Conservation (phyloP, 306 rosid genomes). For the Amphicarpaea edgeworthii region DNA sequence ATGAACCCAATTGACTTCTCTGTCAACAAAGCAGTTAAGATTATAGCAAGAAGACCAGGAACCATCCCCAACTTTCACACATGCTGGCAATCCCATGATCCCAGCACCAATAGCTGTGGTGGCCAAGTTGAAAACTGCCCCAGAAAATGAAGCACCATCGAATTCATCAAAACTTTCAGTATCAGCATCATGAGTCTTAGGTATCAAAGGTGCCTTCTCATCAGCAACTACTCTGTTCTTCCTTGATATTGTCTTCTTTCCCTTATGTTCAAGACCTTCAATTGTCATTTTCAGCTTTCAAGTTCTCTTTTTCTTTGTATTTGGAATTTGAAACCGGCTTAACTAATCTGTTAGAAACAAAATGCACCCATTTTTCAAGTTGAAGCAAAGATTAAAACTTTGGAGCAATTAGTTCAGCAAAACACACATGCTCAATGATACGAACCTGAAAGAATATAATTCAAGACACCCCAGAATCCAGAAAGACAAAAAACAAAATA, state of each 20-base stretch:
- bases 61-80: slow-evolving; percentile 79
- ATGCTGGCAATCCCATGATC: slow-evolving; percentile 91
- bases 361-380: slow-evolving; percentile 41
- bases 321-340: slow-evolving; percentile 24
- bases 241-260: slow-evolving; percentile 55
- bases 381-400: slow-evolving; percentile 14
- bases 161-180: slow-evolving; percentile 63
- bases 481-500: neutral
- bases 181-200: slow-evolving; percentile 52
- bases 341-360: slow-evolving; percentile 16
- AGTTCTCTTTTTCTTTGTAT: neutral
- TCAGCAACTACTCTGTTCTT: slow-evolving; percentile 54
- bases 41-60: slow-evolving; percentile 75
- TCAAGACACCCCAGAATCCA: slow-evolving; percentile 9
- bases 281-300: slow-evolving; percentile 59
- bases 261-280: slow-evolving; percentile 44
- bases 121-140: slow-evolving; percentile 88
- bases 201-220: slow-evolving; percentile 77
- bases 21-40: slow-evolving; percentile 73
- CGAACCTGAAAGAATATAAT: slow-evolving; percentile 36
- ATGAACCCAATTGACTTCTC: slow-evolving; percentile 75
- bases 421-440: neutral
- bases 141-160: slow-evolving; percentile 86
- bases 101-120: slow-evolving; percentile 93
- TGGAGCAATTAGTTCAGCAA: neutral